Evolutionary conservation across 257 asterid genomes (phyloP), one percentile per base, ranked within the genome.

Genomic region (Rhazya stricta): DNA sequence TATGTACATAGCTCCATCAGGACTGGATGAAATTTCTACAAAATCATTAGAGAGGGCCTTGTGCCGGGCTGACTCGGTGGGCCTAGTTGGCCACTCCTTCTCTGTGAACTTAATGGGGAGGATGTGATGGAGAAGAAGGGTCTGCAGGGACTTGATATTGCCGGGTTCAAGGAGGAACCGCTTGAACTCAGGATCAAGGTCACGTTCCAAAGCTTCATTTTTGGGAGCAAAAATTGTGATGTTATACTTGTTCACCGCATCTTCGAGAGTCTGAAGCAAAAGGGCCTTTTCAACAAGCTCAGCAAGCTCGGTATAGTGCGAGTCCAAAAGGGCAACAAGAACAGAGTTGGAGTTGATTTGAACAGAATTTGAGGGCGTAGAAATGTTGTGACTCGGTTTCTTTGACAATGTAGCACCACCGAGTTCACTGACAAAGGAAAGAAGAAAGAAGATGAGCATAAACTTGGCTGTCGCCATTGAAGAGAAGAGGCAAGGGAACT

Each of bases 341-440:
- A 81, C 80, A 2, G 84, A 81, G 71, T 81, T 81, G 77, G 84
- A 81, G 39, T 81, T 81, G 65, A 81, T 81, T 72, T 80, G 84
- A 15, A 11, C 53, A 21, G 84, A 60, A 61, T 46, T 73, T 7
- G 77, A n/a, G 16, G 62, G 61, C 16, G 36, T 27, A 58, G 65
- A 58, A 58, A 30, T 23, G 32, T 65, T 32, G 2, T 46, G 76
- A 23, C 23, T 46, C 51, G 72, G 51, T 16, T 54, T 78, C 23
- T 56, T 34, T 0, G 54, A 67, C 65, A 79, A 79, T 79, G 83
- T 46, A 53, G 80, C 67, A 62, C 54, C n/a, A 39, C 74, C 34
- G 50, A 34, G 71, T 57, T 36, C 32, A 43, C 39, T 74, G 19
- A 43, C 8, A n/a, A 45, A 16, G 77, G 39, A 9, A 10, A 61